phyloP scores from a whole-genome alignment of 2,329 filamentous ascomycete species.

The Aspergillus pseudoviridinutans region DNA sequence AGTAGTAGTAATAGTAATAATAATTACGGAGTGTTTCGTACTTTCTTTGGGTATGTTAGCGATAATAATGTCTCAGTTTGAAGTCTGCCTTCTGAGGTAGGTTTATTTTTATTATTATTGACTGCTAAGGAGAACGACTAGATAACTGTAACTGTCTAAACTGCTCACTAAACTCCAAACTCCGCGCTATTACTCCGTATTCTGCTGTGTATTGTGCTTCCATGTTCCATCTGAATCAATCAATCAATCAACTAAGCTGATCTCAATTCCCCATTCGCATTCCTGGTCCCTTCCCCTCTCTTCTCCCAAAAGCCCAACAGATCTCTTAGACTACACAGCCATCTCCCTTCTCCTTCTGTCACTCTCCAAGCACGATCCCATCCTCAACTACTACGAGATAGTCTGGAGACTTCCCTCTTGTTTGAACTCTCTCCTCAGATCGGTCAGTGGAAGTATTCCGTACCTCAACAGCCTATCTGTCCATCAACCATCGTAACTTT shows the following conservation, averaged over 20 bases:
- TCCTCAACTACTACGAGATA: no score
- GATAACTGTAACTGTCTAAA: no score
- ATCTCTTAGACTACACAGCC: conserved; percentile 2
- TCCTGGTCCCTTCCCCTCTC: conserved; percentile 7
- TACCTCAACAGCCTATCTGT: neutral
- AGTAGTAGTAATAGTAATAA: no score
- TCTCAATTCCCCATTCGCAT: neutral
- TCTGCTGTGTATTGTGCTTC: neutral
- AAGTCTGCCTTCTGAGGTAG: no score
- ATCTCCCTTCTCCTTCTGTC: conserved; percentile 4
- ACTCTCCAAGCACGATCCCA: neutral
- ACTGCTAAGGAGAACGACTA: neutral
- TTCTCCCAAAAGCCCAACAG: no score
- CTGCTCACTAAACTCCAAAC: neutral
- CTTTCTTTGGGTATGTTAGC: no score
- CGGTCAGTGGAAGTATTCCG: neutral
- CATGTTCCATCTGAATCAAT: neutral
- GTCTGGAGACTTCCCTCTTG: no score
- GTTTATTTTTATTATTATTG: neutral
- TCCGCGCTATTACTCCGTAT: neutral
- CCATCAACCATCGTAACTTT: neutral
- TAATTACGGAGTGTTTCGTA: neutral
- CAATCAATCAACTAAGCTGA: neutral
- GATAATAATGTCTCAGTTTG: neutral
- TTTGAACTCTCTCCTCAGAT: no score